Conservation (phyloP, 2,329 filamentous ascomycete species). For the Lecanosticta acicola region DNA sequence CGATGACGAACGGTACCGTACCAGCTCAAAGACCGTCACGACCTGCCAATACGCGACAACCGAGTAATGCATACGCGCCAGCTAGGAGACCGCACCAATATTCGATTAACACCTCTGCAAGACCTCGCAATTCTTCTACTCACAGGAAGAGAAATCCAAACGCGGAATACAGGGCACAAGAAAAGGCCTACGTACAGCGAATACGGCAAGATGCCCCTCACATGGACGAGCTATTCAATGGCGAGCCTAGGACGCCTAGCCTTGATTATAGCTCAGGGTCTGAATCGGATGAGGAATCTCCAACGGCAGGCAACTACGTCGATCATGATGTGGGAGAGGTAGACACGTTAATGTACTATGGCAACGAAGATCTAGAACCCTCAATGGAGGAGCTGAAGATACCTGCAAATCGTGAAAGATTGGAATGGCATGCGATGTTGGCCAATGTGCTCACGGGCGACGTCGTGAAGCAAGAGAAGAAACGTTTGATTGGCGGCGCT, state of each 20-base stretch:
- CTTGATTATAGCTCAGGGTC: conserved; percentile 67
- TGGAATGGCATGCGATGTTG: conserved; percentile 98
- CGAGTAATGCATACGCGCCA: conserved; percentile 47
- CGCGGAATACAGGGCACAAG: conserved; percentile 73
- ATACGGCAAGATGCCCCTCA: conserved; percentile 63
- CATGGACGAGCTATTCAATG: conserved; percentile 59
- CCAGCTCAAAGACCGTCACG: conserved; percentile 26
- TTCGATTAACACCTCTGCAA: conserved; percentile 40
- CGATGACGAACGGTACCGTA: conserved; percentile 10
- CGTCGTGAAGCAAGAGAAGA: conserved; percentile 97
- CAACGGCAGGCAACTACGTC: conserved; percentile 73
- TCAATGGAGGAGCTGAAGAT: conserved; percentile 86
- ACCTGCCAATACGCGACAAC: conserved; percentile 42
- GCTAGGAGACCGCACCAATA: conserved; percentile 45
- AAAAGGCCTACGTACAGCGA: conserved; percentile 90
- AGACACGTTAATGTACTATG: conserved; percentile 87
- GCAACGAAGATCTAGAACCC: conserved; percentile 81
- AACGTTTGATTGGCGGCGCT: conserved; percentile 76
- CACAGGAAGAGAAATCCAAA: conserved; percentile 59
- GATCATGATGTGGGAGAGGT: conserved; percentile 83
- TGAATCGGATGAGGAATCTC: conserved; percentile 85
- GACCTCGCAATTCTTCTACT: conserved; percentile 50
- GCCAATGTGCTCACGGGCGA: conserved; percentile 93
- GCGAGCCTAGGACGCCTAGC: conserved; percentile 62
- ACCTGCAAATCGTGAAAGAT: conserved; percentile 76